Base-by-base conservation (phyloP, 2,329 filamentous ascomycete species). In the Lasiodiplodia gonubiensis region DNA sequence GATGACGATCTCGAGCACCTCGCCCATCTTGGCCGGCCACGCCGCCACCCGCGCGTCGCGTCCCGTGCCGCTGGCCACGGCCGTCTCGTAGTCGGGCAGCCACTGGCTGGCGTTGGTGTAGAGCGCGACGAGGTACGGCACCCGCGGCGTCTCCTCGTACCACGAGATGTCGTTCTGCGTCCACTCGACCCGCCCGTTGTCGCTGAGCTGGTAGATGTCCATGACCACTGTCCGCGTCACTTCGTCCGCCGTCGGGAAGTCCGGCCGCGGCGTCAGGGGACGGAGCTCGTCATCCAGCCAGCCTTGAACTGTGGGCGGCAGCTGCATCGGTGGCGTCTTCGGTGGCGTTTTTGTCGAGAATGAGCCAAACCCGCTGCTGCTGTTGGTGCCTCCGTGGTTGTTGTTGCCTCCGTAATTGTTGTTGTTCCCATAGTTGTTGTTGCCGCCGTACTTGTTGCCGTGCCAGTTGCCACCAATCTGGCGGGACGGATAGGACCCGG, bases 1-100 rank as follows among this genome's bases (percentile, higher is more conserved):
- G 70, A 83, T 78, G 5, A 88, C 81, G 23, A 86, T 84, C 66
- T 86, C 85, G 3, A 87, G 74, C 0, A 87, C 83, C 72, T 89
- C 87, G 30, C 86, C 86, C 1, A 87, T 72, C 52, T 80, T 79
- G 0, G 84, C 86, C 0, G 87, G 85, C 72, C 83, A 89, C 0
- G 83, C 80, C 12, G 78, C 75, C 0, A 80, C 84, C 0, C 68
- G 71, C 0, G 86, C 86, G 68, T 89, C 87, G 79, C 84, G 87
- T 18, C 86, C 86, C 18, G 61, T 53, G 10, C 77, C 69, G 70
- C 87, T 85, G 14, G 73, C 72, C 0, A 86, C 25, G 0, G 86
- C 86, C 0, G 78, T 80, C 0, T 81, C 77, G 71, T 86, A 87
- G 72, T 87, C 76, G 2, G 86, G 86, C n/a, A 83, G 83, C 0